A percentile compares a stretch with the other conserved stretches of the same genome.
These are phyloP conservation scores for Aspergillus jensenii DNA, from an alignment of 2,329 filamentous ascomycete species.

Conservation along the genomic window DNA sequence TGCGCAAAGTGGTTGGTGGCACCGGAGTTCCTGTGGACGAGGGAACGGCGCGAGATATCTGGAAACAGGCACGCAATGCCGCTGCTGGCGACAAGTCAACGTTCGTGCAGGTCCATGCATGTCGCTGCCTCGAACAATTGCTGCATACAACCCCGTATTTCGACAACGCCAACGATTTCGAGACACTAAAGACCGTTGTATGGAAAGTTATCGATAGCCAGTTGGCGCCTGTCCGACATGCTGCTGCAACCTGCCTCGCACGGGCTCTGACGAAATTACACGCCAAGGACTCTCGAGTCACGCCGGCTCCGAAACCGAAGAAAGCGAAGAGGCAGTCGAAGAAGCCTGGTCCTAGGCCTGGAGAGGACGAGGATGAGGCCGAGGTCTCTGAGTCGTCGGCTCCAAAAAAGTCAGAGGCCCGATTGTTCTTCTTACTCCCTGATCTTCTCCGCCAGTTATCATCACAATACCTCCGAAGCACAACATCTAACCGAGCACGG, in stretches of 20 bases:
- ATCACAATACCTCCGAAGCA: constrained; percentile 72
- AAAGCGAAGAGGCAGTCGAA: constrained; percentile 74
- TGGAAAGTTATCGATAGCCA: constrained; percentile 85
- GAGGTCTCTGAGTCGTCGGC: constrained; percentile 72
- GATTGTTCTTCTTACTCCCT: constrained; percentile 70
- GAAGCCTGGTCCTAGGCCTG: constrained; percentile 55
- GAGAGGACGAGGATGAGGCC: constrained; percentile 73
- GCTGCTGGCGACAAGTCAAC: constrained; percentile 78
- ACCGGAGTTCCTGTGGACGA: constrained; percentile 80
- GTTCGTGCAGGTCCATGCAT: constrained; percentile 75
- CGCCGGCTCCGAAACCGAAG: constrained; percentile 59
- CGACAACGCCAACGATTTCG: constrained; percentile 84
- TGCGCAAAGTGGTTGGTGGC: constrained; percentile 75
- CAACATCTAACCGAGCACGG: constrained; percentile 76
- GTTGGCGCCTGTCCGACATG: constrained; percentile 73
- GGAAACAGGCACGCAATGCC: constrained; percentile 83
- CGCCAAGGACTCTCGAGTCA: constrained; percentile 58
- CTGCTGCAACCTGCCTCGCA: constrained; percentile 81
- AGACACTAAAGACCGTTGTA: constrained; percentile 76
- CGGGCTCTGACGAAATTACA: constrained; percentile 80
- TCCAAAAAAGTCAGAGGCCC: constrained; percentile 68
- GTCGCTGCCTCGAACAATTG: constrained; percentile 74
- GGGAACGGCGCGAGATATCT: constrained; percentile 78
- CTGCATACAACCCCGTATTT: constrained; percentile 75
- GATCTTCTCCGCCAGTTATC: constrained; percentile 81